Evolutionary conservation across 1,139 yeast species (phyloP).

Genomic region (Geotrichum australiense): DNA sequence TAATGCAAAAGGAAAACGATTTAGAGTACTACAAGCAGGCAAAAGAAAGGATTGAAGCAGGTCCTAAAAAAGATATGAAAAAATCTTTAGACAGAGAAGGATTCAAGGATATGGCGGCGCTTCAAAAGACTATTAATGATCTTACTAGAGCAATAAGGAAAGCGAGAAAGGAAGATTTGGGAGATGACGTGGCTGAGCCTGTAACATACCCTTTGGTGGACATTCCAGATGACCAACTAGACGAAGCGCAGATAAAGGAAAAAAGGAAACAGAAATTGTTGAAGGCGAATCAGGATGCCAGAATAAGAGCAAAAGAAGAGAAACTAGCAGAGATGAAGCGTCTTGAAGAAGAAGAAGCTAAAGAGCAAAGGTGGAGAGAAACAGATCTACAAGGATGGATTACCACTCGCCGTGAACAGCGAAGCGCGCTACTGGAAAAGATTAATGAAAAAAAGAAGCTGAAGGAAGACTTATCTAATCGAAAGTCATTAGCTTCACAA

Average conservation of each 20-base stretch:
- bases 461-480: slow-evolving; percentile 71
- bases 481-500: slow-evolving; percentile 89
- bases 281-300: slow-evolving; percentile 84
- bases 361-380: slow-evolving; percentile 72
- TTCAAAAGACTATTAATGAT: slow-evolving; percentile 58
- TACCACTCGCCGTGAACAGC: slow-evolving; percentile 54
- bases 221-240: slow-evolving; percentile 65
- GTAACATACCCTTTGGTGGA: slow-evolving; percentile 77
- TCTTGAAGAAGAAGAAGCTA: slow-evolving; percentile 40
- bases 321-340: slow-evolving; percentile 54
- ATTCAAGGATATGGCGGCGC: slow-evolving; percentile 65
- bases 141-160: slow-evolving; percentile 63
- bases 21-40: slow-evolving; percentile 60
- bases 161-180: slow-evolving; percentile 59
- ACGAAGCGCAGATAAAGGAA: slow-evolving; percentile 75
- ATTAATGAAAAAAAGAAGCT: slow-evolving; percentile 65
- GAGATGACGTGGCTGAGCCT: slow-evolving; percentile 46
- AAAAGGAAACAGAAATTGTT: slow-evolving; percentile 75
- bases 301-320: slow-evolving; percentile 74
- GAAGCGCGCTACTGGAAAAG: slow-evolving; percentile 49
- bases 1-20: slow-evolving; percentile 76
- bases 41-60: slow-evolving; percentile 44
- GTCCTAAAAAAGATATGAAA: slow-evolving; percentile 42
- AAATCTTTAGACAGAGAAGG: slow-evolving; percentile 62
- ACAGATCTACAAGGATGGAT: slow-evolving; percentile 77